Conservation (phyloP, 495 filamentous ascomycete genomes). For the Tirmania nivea region DNA sequence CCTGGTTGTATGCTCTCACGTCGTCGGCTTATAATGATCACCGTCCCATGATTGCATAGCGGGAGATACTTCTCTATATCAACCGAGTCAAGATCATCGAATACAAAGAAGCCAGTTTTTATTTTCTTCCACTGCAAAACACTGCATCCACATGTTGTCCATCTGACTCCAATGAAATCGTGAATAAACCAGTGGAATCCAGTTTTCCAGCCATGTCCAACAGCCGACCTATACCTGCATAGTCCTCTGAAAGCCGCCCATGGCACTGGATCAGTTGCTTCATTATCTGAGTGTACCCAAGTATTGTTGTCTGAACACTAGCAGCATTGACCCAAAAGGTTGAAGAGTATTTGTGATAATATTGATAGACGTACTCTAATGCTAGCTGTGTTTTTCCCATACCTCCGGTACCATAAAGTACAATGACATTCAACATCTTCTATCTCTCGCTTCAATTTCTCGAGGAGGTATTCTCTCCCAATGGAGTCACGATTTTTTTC, state of each 20-base stretch:
- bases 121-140: conserved; percentile 1
- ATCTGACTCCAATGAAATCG: too few relatives aligned
- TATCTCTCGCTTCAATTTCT: background rate
- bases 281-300: conserved; percentile 1
- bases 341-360: conserved; percentile 4
- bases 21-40: conserved; percentile 6
- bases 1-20: background rate
- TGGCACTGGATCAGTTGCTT: conserved; percentile 1
- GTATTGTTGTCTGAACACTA: too few relatives aligned
- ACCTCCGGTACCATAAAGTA: conserved; percentile 5
- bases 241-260: background rate
- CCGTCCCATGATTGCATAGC: background rate
- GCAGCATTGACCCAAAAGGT: conserved; percentile 9
- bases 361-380: conserved; percentile 6
- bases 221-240: background rate
- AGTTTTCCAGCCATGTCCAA: background rate
- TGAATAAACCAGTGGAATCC: background rate
- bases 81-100: conserved; percentile 9
- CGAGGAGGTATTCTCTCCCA: background rate
- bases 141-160: background rate
- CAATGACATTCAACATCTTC: background rate
- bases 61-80: conserved; percentile 6
- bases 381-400: too few relatives aligned
- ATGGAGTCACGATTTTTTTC: conserved; percentile 1
- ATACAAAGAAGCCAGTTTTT: conserved; percentile 5